Percentiles rank a stretch among this genome's conserved stretches.
phyloP scores from a whole-genome alignment of 2,329 filamentous ascomycete species.

The Capronia coronata region DNA sequence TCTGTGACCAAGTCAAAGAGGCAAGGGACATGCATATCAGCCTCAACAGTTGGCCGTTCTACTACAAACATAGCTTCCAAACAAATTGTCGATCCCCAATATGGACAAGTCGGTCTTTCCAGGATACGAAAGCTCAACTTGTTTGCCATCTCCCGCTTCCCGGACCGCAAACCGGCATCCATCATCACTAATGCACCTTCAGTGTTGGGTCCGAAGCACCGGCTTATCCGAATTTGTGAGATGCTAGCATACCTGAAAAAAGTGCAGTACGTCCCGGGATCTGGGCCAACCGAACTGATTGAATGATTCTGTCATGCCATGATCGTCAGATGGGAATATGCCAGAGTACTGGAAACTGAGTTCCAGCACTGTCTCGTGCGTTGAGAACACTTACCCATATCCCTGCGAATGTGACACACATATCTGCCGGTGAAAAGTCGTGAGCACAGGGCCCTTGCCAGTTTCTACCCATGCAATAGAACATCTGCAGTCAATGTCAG shows the following conservation, averaged over 20 bases:
- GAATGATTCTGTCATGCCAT: constrained; percentile 6
- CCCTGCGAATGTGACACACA: constrained; percentile 3
- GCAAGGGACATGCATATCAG: too few species aligned
- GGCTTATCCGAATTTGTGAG: not conserved
- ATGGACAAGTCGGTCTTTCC: constrained; percentile 6
- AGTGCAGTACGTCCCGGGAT: constrained; percentile 3
- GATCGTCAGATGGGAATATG: not conserved
- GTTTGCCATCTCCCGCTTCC: not conserved
- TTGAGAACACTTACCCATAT: not conserved
- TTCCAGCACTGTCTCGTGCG: not conserved
- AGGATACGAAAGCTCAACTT: constrained; percentile 5
- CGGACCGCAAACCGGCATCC: constrained; percentile 3
- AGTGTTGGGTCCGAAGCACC: not conserved
- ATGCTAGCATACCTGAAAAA: constrained; percentile 7
- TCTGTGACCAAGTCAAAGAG: too few species aligned
- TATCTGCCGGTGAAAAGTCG: not conserved
- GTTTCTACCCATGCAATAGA: constrained; percentile 2
- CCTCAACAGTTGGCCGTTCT: not conserved
- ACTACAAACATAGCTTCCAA: constrained; percentile 8
- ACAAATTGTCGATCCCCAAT: constrained; percentile 2
- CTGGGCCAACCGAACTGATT: constrained; percentile 8
- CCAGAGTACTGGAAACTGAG: not conserved
- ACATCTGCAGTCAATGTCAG: constrained; percentile 1
- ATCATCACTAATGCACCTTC: constrained; percentile 7
- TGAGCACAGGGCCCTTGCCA: constrained; percentile 2